Base-by-base conservation (phyloP, 2,329 filamentous ascomycete genomes). In the Graphiopsis chlorocephala region DNA sequence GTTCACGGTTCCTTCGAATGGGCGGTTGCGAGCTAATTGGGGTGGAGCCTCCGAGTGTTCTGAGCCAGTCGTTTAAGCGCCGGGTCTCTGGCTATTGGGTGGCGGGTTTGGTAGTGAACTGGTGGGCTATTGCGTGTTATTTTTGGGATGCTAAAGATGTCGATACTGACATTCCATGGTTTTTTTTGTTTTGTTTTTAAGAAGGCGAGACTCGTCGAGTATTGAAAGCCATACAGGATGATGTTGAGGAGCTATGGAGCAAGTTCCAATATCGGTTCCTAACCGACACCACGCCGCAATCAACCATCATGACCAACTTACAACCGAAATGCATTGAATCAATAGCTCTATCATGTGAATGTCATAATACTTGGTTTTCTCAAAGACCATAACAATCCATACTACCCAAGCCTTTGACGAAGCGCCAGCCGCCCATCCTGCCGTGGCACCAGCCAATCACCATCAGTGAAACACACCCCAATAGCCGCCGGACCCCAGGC, bases 51-150 rank as follows among this genome's bases (percentile, higher is more conserved):
- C n/a, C 29, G 50, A 63, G 25, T 23, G 20, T 57, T 47, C 8
- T 35, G 25, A 47, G 52, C 61, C 61, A 57, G 61, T 56, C 53
- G 28, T 62, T 35, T 62, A 62, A 53, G 59, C 59, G 59, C 59
- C 31, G 17, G 25, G 12, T 33, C 26, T 6, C 29, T 56, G 52
- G 48, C 48, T 52, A 52, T n/a, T 52, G 48, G 48, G 48, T 52
- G 26, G 17, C 35, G 35, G 35, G 35, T 42, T 42, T 42, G 48
- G 48, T 52, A 28, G 26, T 52, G 35, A 8, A 33, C 33, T 57
- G 33, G 23, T n/a, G 31, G 55, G n/a, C n/a, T n/a, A n/a, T n/a
- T 28, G 47, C 25, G 29, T 52, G 25, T 28, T 26, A 48, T 26
- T 26, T 45, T 17, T 26, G 12, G 2, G 12, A 52, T 29, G 28